Conservation (phyloP, 805 yeast species). For the Suhomyces kilbournensis region DNA sequence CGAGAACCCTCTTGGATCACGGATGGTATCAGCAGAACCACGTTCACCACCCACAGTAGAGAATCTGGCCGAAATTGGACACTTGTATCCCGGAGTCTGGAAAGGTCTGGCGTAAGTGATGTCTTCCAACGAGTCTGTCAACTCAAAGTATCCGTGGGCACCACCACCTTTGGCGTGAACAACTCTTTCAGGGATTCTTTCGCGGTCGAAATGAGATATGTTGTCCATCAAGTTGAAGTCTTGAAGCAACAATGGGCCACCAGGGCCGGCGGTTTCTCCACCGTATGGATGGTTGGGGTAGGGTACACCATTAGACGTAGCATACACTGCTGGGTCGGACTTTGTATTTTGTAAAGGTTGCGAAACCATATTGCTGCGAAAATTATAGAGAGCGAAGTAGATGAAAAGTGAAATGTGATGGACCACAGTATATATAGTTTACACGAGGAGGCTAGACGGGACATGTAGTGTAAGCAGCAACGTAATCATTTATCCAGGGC, state of each 20-base stretch:
- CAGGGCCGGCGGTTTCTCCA: conserved; percentile 68
- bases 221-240: conserved; percentile 80
- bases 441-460: not conserved
- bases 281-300: conserved; percentile 58
- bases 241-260: conserved; percentile 79
- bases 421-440: not conserved
- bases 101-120: conserved; percentile 76
- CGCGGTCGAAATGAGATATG: conserved; percentile 84
- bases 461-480: not conserved
- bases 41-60: conserved; percentile 86
- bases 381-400: not conserved
- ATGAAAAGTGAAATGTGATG: too few species aligned
- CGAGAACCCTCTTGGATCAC: conserved; percentile 87
- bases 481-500: not conserved
- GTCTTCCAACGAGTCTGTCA: conserved; percentile 60
- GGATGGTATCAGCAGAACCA: conserved; percentile 78
- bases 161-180: conserved; percentile 95
- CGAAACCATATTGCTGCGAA: conserved; percentile 3
- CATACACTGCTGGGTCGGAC: conserved; percentile 28
- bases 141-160: conserved; percentile 83
- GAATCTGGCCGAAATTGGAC: conserved; percentile 69
- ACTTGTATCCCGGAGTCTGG: conserved; percentile 73
- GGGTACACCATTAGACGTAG: conserved; percentile 57
- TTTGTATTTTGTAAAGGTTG: conserved; percentile 1
- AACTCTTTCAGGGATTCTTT: conserved; percentile 88